Evolutionary conservation across 805 yeast genomes (phyloP), one percentile per base, ranked within the genome.

Genomic region (Metschnikowia cubensis): DNA sequence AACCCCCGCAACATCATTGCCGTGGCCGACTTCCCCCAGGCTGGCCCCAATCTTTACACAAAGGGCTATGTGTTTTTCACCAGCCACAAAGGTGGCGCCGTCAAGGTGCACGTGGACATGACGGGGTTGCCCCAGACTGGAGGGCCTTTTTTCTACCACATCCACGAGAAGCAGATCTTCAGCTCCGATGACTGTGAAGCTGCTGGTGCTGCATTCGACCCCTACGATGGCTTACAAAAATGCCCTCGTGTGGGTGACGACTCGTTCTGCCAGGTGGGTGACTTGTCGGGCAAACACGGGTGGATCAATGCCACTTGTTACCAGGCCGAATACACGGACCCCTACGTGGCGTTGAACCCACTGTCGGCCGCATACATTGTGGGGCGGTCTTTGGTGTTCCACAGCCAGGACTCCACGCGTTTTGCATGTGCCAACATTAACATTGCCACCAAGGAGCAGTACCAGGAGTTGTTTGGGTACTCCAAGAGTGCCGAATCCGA

Each of bases 201-300:
- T 10, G 77, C 81, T 18, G 84, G 83, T 11, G 47, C 40, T 35
- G 85, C 82, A 55, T 81, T 85, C 51, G 84, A 85, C 59, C 91
- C 91, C 3, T 84, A 76, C 61, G 62, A 48, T 4, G 84, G 88
- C 6, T 66, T 77, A 8, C 65, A 73, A 18, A 73, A 71, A 44
- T 84, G 89, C 65, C 83, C 77, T 47, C 56, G 64, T 25, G 70
- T 72, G 50, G 70, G 70, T 15, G 72, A 76, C 57, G 85, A 85
- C 64, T 64, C 83, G 6, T 70, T 64, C 34, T 85, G 89, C 63
- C 83, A 83, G 65, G 80, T 85, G 38, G 92, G 92, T 50, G 91
- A 85, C 61, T 78, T 85, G 58, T 79, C 87, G 34, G 92, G 92
- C 40, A 85, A 85, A 64, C 90, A 85, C 66, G 92, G 92, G 11